phyloP scores from a whole-genome alignment of 306 rosid genomes.

The Quercus bicolor region DNA sequence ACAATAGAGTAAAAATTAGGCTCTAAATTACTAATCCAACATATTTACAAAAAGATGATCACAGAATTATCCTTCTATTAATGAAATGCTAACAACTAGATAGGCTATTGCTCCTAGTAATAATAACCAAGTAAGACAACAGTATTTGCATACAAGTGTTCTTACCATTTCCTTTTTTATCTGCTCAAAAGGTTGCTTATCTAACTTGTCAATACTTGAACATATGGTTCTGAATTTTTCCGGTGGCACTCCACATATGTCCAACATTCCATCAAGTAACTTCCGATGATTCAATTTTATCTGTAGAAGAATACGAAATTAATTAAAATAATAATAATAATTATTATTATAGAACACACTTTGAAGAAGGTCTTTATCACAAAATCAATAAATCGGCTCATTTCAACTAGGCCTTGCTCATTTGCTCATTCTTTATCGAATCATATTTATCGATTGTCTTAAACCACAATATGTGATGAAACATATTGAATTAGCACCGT shows the following conservation, averaged over 20 bases:
- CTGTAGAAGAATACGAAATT: conserved; percentile 37
- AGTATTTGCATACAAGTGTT: not conserved
- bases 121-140: not conserved
- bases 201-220: conserved; percentile 90
- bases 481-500: not conserved
- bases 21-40: not conserved
- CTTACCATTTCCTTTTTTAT: conserved; percentile 87
- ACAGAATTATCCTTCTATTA: not conserved
- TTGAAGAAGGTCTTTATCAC: not conserved
- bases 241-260: conserved; percentile 86
- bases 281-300: conserved; percentile 84
- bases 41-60: not conserved
- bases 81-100: not conserved
- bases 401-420: no score
- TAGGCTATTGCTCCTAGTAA: not conserved
- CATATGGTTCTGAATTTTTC: conserved; percentile 95
- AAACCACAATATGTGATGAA: not conserved
- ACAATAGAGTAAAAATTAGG: no score
- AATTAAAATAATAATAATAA: conserved; percentile 1
- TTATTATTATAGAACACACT: not conserved
- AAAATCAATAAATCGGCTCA: no score
- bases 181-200: conserved; percentile 84
- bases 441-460: not conserved
- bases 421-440: no score
- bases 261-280: conserved; percentile 91